Conservation (phyloP, 1,284 basidiomycete genomes). For the Cerrena zonata region DNA sequence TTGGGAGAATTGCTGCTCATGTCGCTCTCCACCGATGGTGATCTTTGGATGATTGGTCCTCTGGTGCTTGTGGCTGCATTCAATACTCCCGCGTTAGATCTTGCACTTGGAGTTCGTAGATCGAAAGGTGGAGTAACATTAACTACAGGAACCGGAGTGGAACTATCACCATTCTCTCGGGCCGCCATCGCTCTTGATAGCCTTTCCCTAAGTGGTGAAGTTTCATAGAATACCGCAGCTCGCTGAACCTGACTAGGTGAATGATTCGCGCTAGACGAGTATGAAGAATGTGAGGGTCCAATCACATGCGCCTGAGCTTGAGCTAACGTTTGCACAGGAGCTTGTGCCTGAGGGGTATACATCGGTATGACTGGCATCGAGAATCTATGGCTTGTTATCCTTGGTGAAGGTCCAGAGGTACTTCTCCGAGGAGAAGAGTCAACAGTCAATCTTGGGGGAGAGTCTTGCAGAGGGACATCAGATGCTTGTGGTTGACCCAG, state of each 20-base stretch:
- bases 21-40: background rate
- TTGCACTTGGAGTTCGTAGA: background rate
- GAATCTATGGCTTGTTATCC: slow-evolving; percentile 14
- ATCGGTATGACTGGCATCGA: slow-evolving; percentile 20
- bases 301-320: too few species aligned
- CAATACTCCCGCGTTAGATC: too few species aligned
- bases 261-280: slow-evolving; percentile 18
- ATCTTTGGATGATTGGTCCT: background rate
- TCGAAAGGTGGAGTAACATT: background rate
- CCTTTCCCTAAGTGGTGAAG: slow-evolving; percentile 21
- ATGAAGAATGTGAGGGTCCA: too few species aligned
- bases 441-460: slow-evolving; percentile 24
- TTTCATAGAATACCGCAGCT: slow-evolving; percentile 27
- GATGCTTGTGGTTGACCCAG: slow-evolving; percentile 14
- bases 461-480: slow-evolving; percentile 6
- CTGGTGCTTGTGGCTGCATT: background rate
- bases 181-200: slow-evolving; percentile 14
- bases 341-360: background rate
- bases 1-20: background rate
- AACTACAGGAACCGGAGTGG: background rate
- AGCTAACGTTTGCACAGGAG: slow-evolving; percentile 17
- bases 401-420: slow-evolving; percentile 31
- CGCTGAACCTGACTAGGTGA: slow-evolving; percentile 15
- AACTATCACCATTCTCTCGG: background rate
- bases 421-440: slow-evolving; percentile 27